Evolutionary conservation across 1,284 basidiomycete species (phyloP).

Genomic region (Ceratorhiza oryzae-sativae): DNA sequence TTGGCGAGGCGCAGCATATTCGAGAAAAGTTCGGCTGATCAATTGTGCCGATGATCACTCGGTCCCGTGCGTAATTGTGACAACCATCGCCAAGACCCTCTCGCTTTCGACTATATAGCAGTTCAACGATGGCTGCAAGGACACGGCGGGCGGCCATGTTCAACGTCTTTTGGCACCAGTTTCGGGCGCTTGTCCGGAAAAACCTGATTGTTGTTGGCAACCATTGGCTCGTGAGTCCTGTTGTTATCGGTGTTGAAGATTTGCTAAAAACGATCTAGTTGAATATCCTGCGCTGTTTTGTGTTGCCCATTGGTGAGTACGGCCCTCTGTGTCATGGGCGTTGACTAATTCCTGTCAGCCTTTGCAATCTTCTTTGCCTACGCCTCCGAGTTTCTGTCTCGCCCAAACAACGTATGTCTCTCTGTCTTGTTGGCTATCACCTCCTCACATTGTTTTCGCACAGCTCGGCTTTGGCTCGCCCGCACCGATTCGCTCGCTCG

Average conservation of each 20-base stretch:
- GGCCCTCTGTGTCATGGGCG: constrained; percentile 38
- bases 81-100: not conserved
- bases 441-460: constrained; percentile 36
- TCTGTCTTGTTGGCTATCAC: constrained; percentile 2
- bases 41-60: not conserved
- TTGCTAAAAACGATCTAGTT: constrained; percentile 53
- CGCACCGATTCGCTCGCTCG: constrained; percentile 59
- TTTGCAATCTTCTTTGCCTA: constrained; percentile 38
- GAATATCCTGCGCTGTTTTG: constrained; percentile 69
- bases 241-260: constrained; percentile 41
- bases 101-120: not conserved
- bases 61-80: not conserved
- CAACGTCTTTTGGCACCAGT: constrained; percentile 64
- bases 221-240: constrained; percentile 65
- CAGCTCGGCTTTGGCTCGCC: constrained; percentile 72
- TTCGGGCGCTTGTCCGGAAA: constrained; percentile 68
- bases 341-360: constrained; percentile 41
- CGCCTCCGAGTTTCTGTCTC: constrained; percentile 64
- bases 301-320: constrained; percentile 62
- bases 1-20: not conserved
- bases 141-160: not conserved
- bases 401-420: constrained; percentile 61
- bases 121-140: not conserved
- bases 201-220: constrained; percentile 75
- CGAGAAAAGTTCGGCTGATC: not conserved